Evolutionary conservation across 257 asterid species (phyloP).

Genomic region (Jacaranda mimosifolia): DNA sequence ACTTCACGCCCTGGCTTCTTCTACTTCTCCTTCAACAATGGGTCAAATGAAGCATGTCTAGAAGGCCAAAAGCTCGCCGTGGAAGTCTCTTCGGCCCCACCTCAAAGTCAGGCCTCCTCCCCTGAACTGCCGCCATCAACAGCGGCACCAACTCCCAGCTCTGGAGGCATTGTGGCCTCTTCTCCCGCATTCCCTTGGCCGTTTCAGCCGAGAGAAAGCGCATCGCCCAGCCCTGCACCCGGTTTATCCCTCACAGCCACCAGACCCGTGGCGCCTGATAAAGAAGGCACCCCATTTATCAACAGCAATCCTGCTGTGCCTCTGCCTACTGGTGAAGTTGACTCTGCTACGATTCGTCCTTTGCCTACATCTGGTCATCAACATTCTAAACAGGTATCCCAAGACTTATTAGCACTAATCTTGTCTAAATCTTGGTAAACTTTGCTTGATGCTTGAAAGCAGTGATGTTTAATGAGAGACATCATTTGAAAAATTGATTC

Average conservation of each 20-base stretch:
- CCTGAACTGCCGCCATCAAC: conserved; percentile 50
- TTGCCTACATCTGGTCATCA: conserved; percentile 56
- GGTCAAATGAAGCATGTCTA: conserved; percentile 65
- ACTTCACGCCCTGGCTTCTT: conserved; percentile 77
- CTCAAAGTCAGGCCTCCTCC: conserved; percentile 43
- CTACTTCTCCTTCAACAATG: conserved; percentile 91
- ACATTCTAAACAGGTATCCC: conserved; percentile 51
- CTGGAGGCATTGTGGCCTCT: conserved; percentile 80
- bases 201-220: conserved; percentile 63
- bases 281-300: conserved; percentile 78
- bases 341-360: conserved; percentile 86
- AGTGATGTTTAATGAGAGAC: neutral
- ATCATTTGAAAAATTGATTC: too few relatives aligned
- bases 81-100: conserved; percentile 52
- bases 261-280: conserved; percentile 60
- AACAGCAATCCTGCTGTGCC: conserved; percentile 97
- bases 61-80: conserved; percentile 75
- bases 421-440: neutral
- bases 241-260: conserved; percentile 48
- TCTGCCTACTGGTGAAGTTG: conserved; percentile 96
- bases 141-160: conserved; percentile 51
- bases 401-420: neutral
- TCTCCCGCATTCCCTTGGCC: conserved; percentile 97
- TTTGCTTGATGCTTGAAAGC: too few relatives aligned
- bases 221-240: conserved; percentile 79